Base-by-base conservation (phyloP, 371 early-diverging fungal species). In the Basidiobolus meristosporus region DNA sequence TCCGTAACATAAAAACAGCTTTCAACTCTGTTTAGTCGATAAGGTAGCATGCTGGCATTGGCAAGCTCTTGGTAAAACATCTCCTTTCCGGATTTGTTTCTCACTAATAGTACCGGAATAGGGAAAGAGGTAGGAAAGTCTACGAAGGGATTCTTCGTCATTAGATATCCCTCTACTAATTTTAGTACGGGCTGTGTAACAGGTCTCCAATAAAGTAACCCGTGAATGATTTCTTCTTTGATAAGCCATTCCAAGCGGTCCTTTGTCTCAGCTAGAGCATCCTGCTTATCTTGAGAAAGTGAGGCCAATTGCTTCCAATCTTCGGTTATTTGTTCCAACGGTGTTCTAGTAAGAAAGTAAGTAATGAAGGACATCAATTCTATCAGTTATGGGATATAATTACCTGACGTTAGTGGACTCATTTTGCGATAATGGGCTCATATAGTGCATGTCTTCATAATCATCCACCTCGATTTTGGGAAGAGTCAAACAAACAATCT, bases 181-280 rank as follows among this genome's bases (percentile, higher is more conserved):
- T 59, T 56, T 15, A 81, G 45, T 0, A 74, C 66, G 7, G 62
- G 53, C 22, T 59, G 48, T 0, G 67, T 65, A 0, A 76, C 54
- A 1, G 70, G 72, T 0, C 64, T 53, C 15, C 73, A 55, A 12
- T 66, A 60, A 32, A 84, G 51, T 6, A 84, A 46, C 1, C 70
- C 70, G 43, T 78, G 73, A 67, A 84, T 72, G 10, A 82, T 66
- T 53, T 82, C 82, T 42, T 82, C 78, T 30, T 77, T 73, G 31
- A 81, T 60, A 0, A 80, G 47, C 68, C 66, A 67, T 1, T 69
- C 67, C 7, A 84, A 43, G 19, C 71, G 51, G 4, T 63, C 54
- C 35, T 68, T 64, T 0, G 73, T 70, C 39, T 75, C 74, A 0
- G 58, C 50, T 3, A 84, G 43, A 0, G 74, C 76, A 18, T 64